These are phyloP conservation scores for Pleurotus giganteus DNA, from an alignment of 768 basidiomycete genomes.

Conservation along the genomic window DNA sequence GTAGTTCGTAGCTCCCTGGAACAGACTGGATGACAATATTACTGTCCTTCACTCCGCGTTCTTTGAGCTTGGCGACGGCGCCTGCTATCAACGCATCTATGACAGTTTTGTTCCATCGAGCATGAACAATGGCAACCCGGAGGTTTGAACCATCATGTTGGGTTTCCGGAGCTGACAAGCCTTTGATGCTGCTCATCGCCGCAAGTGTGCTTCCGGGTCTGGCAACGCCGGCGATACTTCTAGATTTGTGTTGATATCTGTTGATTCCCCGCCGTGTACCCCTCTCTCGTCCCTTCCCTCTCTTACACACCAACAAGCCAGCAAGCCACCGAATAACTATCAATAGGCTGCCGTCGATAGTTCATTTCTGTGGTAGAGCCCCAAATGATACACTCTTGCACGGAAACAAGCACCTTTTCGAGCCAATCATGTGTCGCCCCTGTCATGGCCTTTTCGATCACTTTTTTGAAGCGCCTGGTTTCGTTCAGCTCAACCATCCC, in stretches of 20 bases:
- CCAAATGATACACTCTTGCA: too few species aligned
- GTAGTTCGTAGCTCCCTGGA: constrained; percentile 94
- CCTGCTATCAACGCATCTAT: constrained; percentile 86
- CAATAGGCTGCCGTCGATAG: too few species aligned
- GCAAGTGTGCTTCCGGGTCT: constrained; percentile 17
- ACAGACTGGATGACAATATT: constrained; percentile 93
- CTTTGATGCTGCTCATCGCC: constrained; percentile 73
- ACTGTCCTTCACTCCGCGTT: constrained; percentile 80
- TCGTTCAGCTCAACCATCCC: not conserved
- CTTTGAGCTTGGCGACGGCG: constrained; percentile 74
- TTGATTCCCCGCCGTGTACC: too few species aligned
- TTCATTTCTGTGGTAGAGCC: too few species aligned
- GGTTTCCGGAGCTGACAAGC: constrained; percentile 56
- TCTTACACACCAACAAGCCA: too few species aligned
- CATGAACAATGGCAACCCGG: constrained; percentile 91
- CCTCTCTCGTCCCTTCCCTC: too few species aligned
- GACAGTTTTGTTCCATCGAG: constrained; percentile 90
- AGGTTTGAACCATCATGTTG: constrained; percentile 77
- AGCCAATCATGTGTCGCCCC: too few species aligned
- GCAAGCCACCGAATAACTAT: too few species aligned
- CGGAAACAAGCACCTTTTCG: too few species aligned
- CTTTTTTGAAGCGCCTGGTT: not conserved
- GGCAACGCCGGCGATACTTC: too few species aligned
- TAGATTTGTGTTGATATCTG: too few species aligned
- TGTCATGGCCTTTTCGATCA: too few species aligned